Conservation (phyloP, 2,329 filamentous ascomycete species). For the Magnaporthiopsis rhizophila region DNA sequence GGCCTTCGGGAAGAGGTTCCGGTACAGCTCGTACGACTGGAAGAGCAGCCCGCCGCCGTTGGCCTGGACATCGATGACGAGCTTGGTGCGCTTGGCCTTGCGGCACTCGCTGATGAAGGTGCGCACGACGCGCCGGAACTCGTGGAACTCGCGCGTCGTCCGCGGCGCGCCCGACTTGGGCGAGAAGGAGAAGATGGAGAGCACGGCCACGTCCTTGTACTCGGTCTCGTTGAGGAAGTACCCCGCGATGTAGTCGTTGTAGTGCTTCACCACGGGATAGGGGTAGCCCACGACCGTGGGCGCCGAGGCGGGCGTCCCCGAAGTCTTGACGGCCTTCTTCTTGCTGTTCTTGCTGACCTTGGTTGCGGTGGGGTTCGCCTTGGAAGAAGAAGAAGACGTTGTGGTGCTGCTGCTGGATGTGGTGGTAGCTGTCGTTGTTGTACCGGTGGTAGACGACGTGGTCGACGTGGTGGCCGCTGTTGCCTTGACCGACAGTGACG, state of each 20-base stretch:
- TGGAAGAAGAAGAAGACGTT: neutral
- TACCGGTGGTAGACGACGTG: neutral
- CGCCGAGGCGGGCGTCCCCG: neutral
- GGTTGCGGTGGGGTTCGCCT: neutral
- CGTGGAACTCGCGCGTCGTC: conserved; percentile 24
- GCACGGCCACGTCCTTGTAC: conserved; percentile 22
- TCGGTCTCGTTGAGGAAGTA: conserved; percentile 17
- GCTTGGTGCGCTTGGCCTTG: conserved; percentile 46
- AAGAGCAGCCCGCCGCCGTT: conserved; percentile 53
- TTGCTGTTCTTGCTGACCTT: neutral
- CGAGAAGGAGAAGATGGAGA: conserved; percentile 18
- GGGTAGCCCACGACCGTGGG: conserved; percentile 20
- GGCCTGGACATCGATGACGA: conserved; percentile 49
- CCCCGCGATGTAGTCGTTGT: conserved; percentile 21
- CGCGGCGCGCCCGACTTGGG: conserved; percentile 13
- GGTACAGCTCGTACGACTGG: conserved; percentile 55
- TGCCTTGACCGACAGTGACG: neutral
- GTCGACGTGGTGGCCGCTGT: neutral
- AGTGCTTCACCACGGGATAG: conserved; percentile 19
- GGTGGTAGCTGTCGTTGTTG: neutral
- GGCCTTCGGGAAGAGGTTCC: conserved; percentile 40
- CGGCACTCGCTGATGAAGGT: conserved; percentile 27
- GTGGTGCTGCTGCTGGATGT: neutral
- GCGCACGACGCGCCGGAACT: conserved; percentile 26
- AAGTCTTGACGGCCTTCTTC: neutral